Evolutionary conservation across 106 monocot species (phyloP).

Genomic region (Allium sativum): DNA sequence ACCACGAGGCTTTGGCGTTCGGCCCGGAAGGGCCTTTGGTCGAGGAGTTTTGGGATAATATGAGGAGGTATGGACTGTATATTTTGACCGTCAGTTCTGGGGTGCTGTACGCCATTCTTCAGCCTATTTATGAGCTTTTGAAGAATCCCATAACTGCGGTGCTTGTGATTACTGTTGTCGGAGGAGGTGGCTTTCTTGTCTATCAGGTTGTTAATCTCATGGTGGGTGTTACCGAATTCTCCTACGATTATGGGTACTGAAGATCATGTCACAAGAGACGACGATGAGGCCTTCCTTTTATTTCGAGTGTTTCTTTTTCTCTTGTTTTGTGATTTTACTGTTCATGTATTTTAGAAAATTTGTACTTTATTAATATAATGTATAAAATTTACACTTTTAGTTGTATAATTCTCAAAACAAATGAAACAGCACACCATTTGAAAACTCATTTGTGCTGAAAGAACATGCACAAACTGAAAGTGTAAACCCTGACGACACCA

Average conservation of each 20-base stretch:
- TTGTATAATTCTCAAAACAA: too few species aligned
- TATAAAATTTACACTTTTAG: too few species aligned
- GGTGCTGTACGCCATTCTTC: conserved; percentile 42
- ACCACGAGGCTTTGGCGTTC: conserved; percentile 31
- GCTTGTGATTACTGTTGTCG: conserved; percentile 44
- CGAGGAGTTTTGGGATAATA: conserved; percentile 97
- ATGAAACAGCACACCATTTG: too few species aligned
- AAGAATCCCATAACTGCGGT: conserved; percentile 82
- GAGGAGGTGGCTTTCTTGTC: conserved; percentile 45
- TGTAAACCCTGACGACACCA: too few species aligned
- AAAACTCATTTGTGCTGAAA: too few species aligned
- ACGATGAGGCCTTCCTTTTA: too few species aligned
- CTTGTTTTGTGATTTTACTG: too few species aligned
- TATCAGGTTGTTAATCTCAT: conserved; percentile 75
- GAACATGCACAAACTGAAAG: too few species aligned
- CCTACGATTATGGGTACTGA: conserved; percentile 56
- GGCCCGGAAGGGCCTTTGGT: conserved; percentile 86
- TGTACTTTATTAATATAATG: too few species aligned
- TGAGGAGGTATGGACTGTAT: conserved; percentile 87
- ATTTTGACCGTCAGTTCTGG: conserved; percentile 82
- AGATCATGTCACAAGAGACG: too few species aligned
- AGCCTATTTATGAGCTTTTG: conserved; percentile 69
- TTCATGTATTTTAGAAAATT: too few species aligned
- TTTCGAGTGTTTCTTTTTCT: too few species aligned
- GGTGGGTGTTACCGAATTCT: conserved; percentile 68